Evolutionary conservation across 176 grass and related monocot species (phyloP).

Genomic region (Phyllostachys edulis): DNA sequence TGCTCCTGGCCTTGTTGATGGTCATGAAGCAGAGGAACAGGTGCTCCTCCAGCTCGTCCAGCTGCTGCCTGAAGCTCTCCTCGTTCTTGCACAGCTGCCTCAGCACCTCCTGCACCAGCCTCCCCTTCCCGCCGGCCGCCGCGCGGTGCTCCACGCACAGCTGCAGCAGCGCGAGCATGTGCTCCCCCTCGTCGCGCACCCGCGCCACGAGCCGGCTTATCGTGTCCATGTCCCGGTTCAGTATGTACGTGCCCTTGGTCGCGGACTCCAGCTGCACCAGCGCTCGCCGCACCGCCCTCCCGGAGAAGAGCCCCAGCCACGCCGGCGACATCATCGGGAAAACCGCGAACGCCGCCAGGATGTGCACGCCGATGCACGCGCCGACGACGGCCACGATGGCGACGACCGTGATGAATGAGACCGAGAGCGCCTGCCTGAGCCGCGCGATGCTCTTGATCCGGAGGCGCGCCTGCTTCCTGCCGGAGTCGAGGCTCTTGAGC

Average conservation of each 20-base stretch:
- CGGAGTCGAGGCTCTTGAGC: constrained; percentile 56
- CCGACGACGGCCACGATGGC: constrained; percentile 51
- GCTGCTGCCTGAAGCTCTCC: constrained; percentile 72
- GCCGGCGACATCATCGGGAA: constrained; percentile 44
- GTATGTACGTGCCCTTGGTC: constrained; percentile 76
- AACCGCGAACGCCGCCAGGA: constrained; percentile 53
- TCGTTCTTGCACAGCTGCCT: constrained; percentile 82
- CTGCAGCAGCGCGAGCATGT: constrained; percentile 70
- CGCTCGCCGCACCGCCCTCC: constrained; percentile 13
- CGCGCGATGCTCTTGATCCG: constrained; percentile 54
- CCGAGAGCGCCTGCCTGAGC: constrained; percentile 50
- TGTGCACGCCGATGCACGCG: constrained; percentile 63
- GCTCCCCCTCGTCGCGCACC: constrained; percentile 77
- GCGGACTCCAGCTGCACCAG: constrained; percentile 81
- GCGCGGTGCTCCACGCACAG: constrained; percentile 54
- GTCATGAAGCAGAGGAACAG: constrained; percentile 97
- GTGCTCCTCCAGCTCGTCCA: constrained; percentile 96
- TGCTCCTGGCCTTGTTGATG: constrained; percentile 84
- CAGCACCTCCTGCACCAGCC: constrained; percentile 73
- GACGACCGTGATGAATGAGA: constrained; percentile 43
- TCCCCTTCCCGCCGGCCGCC: constrained; percentile 42
- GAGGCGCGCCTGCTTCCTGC: constrained; percentile 58
- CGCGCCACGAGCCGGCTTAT: constrained; percentile 78
- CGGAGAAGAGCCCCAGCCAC: constrained; percentile 41
- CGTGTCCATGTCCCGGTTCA: constrained; percentile 91